Evolutionary conservation across 768 basidiomycete genomes (phyloP).

Genomic region (Imleria badia): DNA sequence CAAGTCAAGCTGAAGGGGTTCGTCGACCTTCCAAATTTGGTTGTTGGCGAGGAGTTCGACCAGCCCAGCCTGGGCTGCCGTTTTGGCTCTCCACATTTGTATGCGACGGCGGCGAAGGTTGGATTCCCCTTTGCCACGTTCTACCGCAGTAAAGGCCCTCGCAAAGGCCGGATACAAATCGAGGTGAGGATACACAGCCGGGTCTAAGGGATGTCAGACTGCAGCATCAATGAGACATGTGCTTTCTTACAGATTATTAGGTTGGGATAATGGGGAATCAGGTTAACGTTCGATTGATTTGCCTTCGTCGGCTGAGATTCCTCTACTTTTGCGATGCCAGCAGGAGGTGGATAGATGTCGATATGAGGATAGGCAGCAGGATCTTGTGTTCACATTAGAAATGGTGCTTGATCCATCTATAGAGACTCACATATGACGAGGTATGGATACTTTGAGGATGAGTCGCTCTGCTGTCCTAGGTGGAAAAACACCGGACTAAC

Average conservation of each 20-base stretch:
- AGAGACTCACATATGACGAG: constrained; percentile 29
- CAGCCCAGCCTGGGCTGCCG: constrained; percentile 22
- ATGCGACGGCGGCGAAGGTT: constrained; percentile 12
- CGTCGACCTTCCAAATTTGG: constrained; percentile 22
- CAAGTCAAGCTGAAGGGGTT: constrained; percentile 50
- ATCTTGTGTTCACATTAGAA: constrained; percentile 35
- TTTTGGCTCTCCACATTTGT: constrained; percentile 17
- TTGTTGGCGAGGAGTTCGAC: constrained; percentile 16
- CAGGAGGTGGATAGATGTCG: constrained; percentile 36
- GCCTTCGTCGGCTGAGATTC: background rate
- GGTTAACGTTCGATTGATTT: background rate
- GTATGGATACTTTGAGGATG: constrained; percentile 22
- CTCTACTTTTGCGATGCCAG: background rate
- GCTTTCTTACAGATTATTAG: constrained; percentile 36
- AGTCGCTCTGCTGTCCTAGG: constrained; percentile 2
- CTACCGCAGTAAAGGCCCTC: background rate
- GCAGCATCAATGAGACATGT: background rate
- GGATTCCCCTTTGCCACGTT: background rate
- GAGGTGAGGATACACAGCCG: constrained; percentile 23
- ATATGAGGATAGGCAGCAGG: constrained; percentile 41
- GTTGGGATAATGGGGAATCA: constrained; percentile 33
- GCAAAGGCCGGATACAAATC: constrained; percentile 18
- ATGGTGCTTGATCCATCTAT: background rate
- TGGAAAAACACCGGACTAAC: background rate
- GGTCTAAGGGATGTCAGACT: constrained; percentile 19